Evolutionary conservation across 2,329 filamentous ascomycete genomes (phyloP).

Genomic region (Stachybotrys elegans): DNA sequence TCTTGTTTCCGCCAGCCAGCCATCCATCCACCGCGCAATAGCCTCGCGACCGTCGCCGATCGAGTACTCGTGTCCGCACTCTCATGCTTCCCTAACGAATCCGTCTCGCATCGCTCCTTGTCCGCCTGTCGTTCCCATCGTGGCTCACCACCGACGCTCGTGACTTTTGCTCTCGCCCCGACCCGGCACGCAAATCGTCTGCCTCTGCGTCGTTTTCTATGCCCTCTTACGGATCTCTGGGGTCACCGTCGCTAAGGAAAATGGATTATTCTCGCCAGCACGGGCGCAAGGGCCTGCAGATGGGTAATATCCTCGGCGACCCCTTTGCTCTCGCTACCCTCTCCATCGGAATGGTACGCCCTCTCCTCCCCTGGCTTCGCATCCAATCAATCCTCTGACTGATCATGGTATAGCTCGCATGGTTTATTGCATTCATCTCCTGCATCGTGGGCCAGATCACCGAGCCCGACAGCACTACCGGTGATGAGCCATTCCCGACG

Average conservation of each 20-base stretch:
- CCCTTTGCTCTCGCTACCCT: conserved; percentile 93
- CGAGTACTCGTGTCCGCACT: no score
- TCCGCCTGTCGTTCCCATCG: no score
- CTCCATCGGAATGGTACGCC: conserved; percentile 81
- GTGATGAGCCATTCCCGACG: conserved; percentile 60
- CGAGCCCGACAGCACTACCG: conserved; percentile 18
- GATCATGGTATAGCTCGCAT: conserved; percentile 64
- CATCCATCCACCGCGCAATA: no score
- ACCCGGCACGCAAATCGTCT: background rate
- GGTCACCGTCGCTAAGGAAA: conserved; percentile 72
- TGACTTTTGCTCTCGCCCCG: no score
- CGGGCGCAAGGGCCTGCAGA: conserved; percentile 59
- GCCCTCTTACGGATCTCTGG: conserved; percentile 68
- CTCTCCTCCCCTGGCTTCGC: background rate
- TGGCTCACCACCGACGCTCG: no score
- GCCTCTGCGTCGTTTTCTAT: conserved; percentile 42
- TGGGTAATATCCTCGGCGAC: conserved; percentile 91
- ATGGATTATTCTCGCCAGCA: conserved; percentile 67
- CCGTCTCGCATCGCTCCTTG: no score
- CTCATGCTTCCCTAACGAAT: no score
- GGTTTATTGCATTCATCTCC: conserved; percentile 86
- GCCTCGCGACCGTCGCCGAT: no score
- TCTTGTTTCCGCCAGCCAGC: no score
- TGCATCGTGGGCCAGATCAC: conserved; percentile 68
- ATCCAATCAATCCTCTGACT: conserved; percentile 13